A percentile compares a stretch with the other conserved stretches of the same genome.
phyloP scores from a whole-genome alignment of 495 filamentous ascomycete species.

The Aspergillus egyptiacus region DNA sequence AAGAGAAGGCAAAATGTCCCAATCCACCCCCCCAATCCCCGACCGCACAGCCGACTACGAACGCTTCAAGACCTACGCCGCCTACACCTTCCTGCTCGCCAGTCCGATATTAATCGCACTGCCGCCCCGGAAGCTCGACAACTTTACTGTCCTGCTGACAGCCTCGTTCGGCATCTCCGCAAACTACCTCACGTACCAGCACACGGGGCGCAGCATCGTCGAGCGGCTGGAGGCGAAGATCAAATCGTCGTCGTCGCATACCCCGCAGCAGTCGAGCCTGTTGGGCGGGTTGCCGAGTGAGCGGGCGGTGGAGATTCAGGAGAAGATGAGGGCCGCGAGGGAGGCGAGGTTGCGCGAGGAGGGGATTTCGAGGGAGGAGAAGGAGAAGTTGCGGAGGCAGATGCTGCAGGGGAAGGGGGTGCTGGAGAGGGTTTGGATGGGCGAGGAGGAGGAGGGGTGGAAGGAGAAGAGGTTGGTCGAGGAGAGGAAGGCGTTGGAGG shows the following conservation, averaged over 20 bases:
- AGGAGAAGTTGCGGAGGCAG: slow-evolving; percentile 37
- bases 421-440: slow-evolving; percentile 58
- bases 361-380: slow-evolving; percentile 26
- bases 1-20: background rate
- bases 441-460: slow-evolving; percentile 60
- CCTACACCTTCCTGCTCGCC: slow-evolving; percentile 57
- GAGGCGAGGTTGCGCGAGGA: slow-evolving; percentile 31
- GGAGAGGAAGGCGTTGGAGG: slow-evolving; percentile 66
- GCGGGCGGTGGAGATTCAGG: slow-evolving; percentile 49
- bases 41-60: slow-evolving; percentile 41
- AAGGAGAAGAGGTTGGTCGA: slow-evolving; percentile 62
- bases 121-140: slow-evolving; percentile 73
- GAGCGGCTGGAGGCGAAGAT: too few species aligned
- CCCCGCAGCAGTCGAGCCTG: background rate
- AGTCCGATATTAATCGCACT: slow-evolving; percentile 66
- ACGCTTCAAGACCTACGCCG: slow-evolving; percentile 52
- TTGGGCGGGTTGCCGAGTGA: slow-evolving; percentile 44
- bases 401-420: slow-evolving; percentile 36
- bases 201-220: slow-evolving; percentile 49
- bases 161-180: slow-evolving; percentile 55
- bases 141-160: slow-evolving; percentile 53
- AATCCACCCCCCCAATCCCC: background rate
- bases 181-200: slow-evolving; percentile 53
- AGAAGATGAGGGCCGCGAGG: slow-evolving; percentile 31
- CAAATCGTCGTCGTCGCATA: slow-evolving; percentile 6